Percentiles rank a stretch among this genome's conserved stretches.
These are phyloP conservation scores for Testicularia cyperi DNA, from an alignment of 1,284 basidiomycete species.

Conservation along the genomic window DNA sequence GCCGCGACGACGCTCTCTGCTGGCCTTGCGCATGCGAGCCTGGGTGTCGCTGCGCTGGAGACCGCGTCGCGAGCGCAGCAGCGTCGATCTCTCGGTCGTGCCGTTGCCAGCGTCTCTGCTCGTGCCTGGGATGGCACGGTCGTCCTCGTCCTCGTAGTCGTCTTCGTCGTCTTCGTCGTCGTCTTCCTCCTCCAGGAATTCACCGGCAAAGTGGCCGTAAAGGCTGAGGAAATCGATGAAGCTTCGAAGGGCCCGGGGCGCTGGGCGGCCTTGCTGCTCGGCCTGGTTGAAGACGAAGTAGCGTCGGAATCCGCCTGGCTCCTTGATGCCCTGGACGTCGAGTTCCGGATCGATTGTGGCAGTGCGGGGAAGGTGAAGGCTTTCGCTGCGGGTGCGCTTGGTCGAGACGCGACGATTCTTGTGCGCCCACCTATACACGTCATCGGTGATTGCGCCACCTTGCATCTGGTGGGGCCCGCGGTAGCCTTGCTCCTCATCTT, in stretches of 20 bases:
- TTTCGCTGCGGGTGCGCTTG: slow-evolving; percentile 46
- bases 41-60: slow-evolving; percentile 26
- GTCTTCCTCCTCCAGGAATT: slow-evolving; percentile 52
- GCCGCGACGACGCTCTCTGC: slow-evolving; percentile 42
- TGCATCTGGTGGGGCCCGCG: slow-evolving; percentile 53
- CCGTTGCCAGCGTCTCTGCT: slow-evolving; percentile 36
- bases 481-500: slow-evolving; percentile 43
- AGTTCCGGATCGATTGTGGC: slow-evolving; percentile 50
- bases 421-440: slow-evolving; percentile 59
- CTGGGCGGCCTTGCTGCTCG: slow-evolving; percentile 47
- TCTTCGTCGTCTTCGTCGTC: slow-evolving; percentile 46
- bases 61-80: slow-evolving; percentile 32
- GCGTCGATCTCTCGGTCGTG: slow-evolving; percentile 40
- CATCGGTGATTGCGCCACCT: slow-evolving; percentile 58
- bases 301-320: slow-evolving; percentile 57
- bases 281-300: slow-evolving; percentile 53
- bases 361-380: slow-evolving; percentile 52
- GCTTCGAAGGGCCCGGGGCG: slow-evolving; percentile 52
- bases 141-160: slow-evolving; percentile 34
- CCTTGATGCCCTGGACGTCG: slow-evolving; percentile 48
- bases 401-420: slow-evolving; percentile 44
- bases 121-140: slow-evolving; percentile 24
- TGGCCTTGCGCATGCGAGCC: slow-evolving; percentile 42
- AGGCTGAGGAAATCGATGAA: slow-evolving; percentile 59
- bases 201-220: slow-evolving; percentile 58